A percentile compares a stretch with the other conserved stretches of the same genome.
Conservation (phyloP, 441 rosid species). For the California macrophylla region DNA sequence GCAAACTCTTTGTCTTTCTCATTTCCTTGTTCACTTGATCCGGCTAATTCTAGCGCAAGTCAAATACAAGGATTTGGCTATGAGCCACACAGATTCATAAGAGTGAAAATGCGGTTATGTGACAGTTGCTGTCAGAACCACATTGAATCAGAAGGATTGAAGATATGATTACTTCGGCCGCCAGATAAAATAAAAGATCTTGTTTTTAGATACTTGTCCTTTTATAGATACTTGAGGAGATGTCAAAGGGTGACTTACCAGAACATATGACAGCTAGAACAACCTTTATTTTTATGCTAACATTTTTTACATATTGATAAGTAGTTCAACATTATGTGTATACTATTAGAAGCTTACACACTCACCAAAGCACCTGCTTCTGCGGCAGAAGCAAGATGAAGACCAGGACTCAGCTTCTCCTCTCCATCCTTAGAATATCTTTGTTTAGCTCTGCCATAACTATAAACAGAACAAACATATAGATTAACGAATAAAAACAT, state of each 20-base stretch:
- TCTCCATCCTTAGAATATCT: conserved; percentile 59
- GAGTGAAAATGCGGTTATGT: too few relatives aligned
- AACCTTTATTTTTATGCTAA: not conserved
- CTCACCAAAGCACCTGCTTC: conserved; percentile 93
- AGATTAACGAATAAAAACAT: not conserved
- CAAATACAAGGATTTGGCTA: too few relatives aligned
- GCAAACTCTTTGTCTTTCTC: too few relatives aligned
- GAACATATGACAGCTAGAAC: not conserved
- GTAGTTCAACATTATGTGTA: not conserved
- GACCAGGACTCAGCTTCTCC: conserved; percentile 47
- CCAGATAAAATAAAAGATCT: not conserved
- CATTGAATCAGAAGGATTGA: too few relatives aligned
- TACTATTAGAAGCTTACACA: conserved; percentile 16
- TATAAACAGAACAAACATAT: conserved; percentile 20
- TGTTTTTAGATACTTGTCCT: too few relatives aligned
- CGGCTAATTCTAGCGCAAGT: too few relatives aligned
- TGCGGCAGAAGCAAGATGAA: conserved; percentile 90
- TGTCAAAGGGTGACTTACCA: not conserved
- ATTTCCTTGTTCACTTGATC: too few relatives aligned
- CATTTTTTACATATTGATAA: not conserved
- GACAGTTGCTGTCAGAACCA: too few relatives aligned
- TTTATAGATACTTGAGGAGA: not conserved
- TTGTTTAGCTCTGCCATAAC: conserved; percentile 79
- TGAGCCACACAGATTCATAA: too few relatives aligned
- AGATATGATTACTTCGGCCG: not conserved